Conservation (phyloP, 2,329 filamentous ascomycete genomes). For the Colletotrichum eleusines region DNA sequence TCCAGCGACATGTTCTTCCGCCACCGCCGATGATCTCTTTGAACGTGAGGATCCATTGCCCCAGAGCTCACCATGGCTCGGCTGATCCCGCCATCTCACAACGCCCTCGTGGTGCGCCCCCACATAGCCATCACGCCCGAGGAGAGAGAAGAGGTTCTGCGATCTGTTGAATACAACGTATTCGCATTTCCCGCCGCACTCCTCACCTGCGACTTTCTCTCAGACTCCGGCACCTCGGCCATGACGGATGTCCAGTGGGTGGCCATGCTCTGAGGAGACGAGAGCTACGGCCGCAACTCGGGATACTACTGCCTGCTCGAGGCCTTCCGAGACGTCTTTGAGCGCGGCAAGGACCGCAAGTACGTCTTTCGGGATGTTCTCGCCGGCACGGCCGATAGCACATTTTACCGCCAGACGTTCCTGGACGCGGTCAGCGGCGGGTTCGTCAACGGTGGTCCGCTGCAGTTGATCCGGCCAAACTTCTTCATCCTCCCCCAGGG, state of each 20-base stretch:
- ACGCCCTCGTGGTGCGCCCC: neutral
- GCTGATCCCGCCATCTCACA: neutral
- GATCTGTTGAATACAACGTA: neutral
- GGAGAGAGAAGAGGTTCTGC: neutral
- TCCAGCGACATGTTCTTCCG: too few relatives aligned
- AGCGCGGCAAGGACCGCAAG: neutral
- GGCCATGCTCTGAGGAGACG: neutral
- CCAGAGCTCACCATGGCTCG: neutral
- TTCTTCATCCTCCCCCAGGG: too few relatives aligned
- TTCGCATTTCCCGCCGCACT: neutral
- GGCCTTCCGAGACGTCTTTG: neutral
- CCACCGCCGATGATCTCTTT: too few relatives aligned
- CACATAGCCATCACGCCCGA: neutral
- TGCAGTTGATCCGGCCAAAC: too few relatives aligned
- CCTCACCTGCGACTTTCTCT: neutral
- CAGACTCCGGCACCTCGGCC: neutral
- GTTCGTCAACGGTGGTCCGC: too few relatives aligned
- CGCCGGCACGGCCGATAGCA: neutral
- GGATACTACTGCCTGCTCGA: neutral
- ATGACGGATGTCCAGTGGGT: neutral
- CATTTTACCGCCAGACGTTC: neutral
- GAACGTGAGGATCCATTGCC: too few relatives aligned
- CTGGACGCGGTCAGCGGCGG: too few relatives aligned
- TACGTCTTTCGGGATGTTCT: neutral
- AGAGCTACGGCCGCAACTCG: neutral